A percentile compares a stretch with the other conserved stretches of the same genome.
phyloP scores from a whole-genome alignment of 1,139 yeast genomes.

The Magnusiomyces clavatus region DNA sequence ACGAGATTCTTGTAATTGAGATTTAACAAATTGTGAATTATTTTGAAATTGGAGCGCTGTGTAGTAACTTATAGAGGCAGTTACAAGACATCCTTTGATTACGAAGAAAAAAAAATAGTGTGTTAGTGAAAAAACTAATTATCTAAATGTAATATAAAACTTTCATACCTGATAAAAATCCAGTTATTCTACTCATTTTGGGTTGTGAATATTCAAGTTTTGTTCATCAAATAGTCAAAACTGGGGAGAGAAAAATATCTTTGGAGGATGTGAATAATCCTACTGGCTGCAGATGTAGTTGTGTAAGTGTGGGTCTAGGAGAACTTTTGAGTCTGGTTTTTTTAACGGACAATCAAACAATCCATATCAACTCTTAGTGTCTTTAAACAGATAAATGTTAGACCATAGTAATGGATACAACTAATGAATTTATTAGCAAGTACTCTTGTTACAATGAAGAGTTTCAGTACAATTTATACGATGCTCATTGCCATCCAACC shows the following conservation, averaged over 20 bases:
- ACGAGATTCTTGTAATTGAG: conserved; percentile 43
- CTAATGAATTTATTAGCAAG: no score
- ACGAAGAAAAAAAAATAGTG: background rate
- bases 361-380: no score
- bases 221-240: background rate
- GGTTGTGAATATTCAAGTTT: no score
- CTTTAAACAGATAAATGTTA: no score
- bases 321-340: background rate
- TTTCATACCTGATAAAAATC: conserved; percentile 50
- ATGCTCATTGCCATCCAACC: conserved; percentile 59
- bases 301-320: background rate
- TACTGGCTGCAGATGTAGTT: background rate
- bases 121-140: background rate
- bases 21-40: conserved; percentile 42
- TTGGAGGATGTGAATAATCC: background rate
- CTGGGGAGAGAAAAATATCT: background rate
- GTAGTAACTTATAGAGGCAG: conserved; percentile 57
- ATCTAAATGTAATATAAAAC: background rate
- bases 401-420: no score
- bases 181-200: conserved; percentile 53
- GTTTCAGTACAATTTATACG: conserved; percentile 31
- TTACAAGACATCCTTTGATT: conserved; percentile 58
- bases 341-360: background rate
- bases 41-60: conserved; percentile 52
- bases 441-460: no score